Evolutionary conservation across 139 green algal genomes (phyloP), one percentile per base, ranked within the genome.

Genomic region (Edaphochlamys debaryana): DNA sequence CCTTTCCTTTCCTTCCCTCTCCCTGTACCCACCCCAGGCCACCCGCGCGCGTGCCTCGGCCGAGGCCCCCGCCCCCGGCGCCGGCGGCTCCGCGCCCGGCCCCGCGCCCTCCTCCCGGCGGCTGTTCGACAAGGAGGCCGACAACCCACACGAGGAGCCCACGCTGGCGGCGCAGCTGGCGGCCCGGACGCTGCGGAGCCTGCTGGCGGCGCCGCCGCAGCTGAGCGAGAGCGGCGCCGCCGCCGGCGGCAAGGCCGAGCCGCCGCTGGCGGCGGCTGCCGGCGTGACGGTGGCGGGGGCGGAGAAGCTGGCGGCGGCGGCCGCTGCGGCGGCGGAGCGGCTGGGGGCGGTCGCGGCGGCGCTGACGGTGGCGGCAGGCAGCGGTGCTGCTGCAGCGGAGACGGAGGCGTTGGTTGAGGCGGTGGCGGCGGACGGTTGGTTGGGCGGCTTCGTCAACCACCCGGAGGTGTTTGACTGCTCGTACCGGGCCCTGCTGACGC

Each of bases 121-220:
- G 27, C 84, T 98, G 38, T 98, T 98, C 85, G 95, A 98, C 63
- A 91, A 90, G 22, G 95, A 98, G 87, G 48, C 83, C 6, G 95
- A 98, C 79, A 98, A 98, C 86, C 92, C 95, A 20, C 94, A 98
- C 68, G 87, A 95, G 76, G 95, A 98, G 86, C 86, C 89, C 34
- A 64, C 97, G 71, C 85, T 96, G 48, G 32, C 92, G 22, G 91
- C 90, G 0, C 94, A 97, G 90, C 80, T 97, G 30, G 87, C 89
- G 29, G 86, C 90, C 30, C 23, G 29, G 25, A 60, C 67, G n/a
- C 45, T 91, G 36, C 56, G 79, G 34, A 32, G 36, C 5, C 40
- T 71, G 17, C 74, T 81, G 74, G 30, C 30, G 41, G 60, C 41
- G 40, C 38, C 38, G 37, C 56, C 15, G 40, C 25, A 22, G 32